Conservation (phyloP, 495 filamentous ascomycete genomes). For the Bathelium albidoporum region DNA sequence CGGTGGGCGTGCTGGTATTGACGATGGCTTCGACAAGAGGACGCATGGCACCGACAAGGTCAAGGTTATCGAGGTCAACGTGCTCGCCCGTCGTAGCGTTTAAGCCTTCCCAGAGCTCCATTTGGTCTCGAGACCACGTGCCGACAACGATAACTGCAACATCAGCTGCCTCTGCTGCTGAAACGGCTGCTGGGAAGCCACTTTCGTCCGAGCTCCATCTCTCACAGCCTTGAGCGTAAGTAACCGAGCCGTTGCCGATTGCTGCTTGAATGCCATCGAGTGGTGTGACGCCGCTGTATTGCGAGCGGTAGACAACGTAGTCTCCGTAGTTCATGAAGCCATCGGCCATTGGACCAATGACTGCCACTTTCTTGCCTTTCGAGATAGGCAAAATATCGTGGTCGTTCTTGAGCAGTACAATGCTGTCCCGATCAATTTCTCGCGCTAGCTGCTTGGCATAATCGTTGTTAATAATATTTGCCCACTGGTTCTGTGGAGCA, state of each 20-base stretch:
- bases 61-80: conserved; percentile 50
- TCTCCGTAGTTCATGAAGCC: conserved; percentile 25
- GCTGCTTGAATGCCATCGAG: conserved; percentile 54
- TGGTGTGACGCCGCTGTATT: conserved; percentile 28
- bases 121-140: conserved; percentile 64
- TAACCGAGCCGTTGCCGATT: conserved; percentile 43
- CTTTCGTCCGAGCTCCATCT: conserved; percentile 60
- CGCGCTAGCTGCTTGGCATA: conserved; percentile 59
- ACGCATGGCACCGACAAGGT: conserved; percentile 60
- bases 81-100: conserved; percentile 68
- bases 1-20: conserved; percentile 53
- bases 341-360: conserved; percentile 66
- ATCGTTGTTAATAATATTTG: conserved; percentile 48
- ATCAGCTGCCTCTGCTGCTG: conserved; percentile 53
- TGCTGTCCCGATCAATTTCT: conserved; percentile 55
- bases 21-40: conserved; percentile 53
- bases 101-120: conserved; percentile 53
- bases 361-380: conserved; percentile 51
- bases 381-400: conserved; percentile 52
- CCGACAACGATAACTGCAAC: conserved; percentile 62
- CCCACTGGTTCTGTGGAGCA: conserved; percentile 41
- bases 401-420: conserved; percentile 74
- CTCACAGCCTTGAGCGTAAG: conserved; percentile 60
- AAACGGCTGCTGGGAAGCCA: conserved; percentile 51
- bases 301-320: conserved; percentile 10